Conservation (phyloP, 2,329 filamentous ascomycete species). For the Aspergillus spinulosporus region DNA sequence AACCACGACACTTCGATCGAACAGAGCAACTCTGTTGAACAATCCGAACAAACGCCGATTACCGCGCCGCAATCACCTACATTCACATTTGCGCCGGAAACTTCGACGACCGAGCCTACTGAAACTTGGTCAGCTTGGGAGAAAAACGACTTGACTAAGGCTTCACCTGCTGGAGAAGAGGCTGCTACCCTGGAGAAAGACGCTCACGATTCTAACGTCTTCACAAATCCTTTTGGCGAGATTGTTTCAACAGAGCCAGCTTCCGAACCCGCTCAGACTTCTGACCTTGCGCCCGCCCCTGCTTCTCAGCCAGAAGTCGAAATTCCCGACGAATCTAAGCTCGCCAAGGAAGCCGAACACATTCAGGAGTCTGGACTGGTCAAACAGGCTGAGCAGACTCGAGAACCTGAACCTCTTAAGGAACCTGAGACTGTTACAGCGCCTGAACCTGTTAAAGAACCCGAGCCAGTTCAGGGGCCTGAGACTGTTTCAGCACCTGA, state of each 20-base stretch:
- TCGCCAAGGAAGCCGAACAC: neutral
- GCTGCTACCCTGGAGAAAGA: neutral
- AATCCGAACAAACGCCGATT: constrained; percentile 22
- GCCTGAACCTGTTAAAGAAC: neutral
- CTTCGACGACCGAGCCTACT: constrained; percentile 1
- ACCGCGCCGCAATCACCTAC: constrained; percentile 29
- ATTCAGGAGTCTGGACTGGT: neutral
- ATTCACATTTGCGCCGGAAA: constrained; percentile 13
- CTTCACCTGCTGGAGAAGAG: neutral
- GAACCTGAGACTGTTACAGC: constrained; percentile 11
- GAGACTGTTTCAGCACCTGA: neutral
- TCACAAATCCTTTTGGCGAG: constrained; percentile 1
- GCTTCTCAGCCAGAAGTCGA: constrained; percentile 3
- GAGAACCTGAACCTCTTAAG: neutral
- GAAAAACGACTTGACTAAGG: neutral
- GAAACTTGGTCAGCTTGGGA: constrained; percentile 5
- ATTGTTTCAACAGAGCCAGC: constrained; percentile 5
- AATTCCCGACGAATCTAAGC: neutral
- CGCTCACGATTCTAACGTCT: neutral
- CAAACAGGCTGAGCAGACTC: neutral
- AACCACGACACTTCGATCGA: constrained; percentile 11
- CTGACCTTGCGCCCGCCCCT: constrained; percentile 3
- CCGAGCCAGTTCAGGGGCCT: neutral
- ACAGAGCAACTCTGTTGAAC: constrained; percentile 15
- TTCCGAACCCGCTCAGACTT: constrained; percentile 15